Conservation (phyloP, 2,329 filamentous ascomycete genomes). For the Colletotrichum sublineola region DNA sequence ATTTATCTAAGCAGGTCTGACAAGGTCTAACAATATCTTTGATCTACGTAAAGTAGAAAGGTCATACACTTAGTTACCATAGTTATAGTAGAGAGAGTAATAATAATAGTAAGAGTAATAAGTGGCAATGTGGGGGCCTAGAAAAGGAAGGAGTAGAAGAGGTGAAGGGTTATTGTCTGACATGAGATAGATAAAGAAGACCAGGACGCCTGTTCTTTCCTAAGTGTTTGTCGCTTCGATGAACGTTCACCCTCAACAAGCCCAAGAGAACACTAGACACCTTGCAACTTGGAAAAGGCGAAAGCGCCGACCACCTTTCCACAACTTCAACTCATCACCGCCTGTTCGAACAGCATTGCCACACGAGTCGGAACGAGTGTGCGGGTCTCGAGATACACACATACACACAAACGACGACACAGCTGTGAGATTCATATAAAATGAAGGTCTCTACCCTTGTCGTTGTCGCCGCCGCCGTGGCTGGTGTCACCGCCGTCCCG, state of each 20-base stretch:
- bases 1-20: too few species aligned
- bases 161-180: neutral
- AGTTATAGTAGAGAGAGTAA: too few species aligned
- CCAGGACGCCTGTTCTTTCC: neutral
- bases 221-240: conserved; percentile 1
- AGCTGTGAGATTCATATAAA: neutral
- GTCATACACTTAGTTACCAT: too few species aligned
- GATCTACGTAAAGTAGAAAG: too few species aligned
- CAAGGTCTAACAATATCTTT: too few species aligned
- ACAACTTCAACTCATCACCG: neutral
- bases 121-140: neutral
- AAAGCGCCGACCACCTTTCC: conserved; percentile 17
- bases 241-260: neutral
- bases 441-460: conserved; percentile 36
- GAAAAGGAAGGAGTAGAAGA: neutral
- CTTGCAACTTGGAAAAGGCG: neutral
- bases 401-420: neutral
- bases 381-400: neutral
- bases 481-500: conserved; percentile 26
- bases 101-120: too few species aligned
- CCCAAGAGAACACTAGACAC: too few species aligned
- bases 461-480: conserved; percentile 23
- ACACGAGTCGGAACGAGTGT: neutral
- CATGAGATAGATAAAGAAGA: conserved; percentile 23
- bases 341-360: neutral